Conservation (phyloP, 1,284 basidiomycete species). For the Volvariella surrecta region DNA sequence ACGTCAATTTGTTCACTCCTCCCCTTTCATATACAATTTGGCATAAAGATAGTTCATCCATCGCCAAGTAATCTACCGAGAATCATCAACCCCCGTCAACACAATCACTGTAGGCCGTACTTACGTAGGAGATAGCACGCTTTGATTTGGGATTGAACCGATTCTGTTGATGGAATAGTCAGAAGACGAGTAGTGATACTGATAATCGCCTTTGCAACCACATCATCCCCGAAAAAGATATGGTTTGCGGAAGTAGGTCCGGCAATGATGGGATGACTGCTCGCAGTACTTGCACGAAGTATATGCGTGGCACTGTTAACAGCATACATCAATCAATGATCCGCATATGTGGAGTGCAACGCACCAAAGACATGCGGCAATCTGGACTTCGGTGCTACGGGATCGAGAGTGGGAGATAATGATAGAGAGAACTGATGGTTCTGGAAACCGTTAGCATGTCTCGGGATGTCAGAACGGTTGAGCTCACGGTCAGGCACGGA, state of each 20-base stretch:
- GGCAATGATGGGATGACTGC: constrained; percentile 8
- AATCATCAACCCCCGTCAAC: not conserved
- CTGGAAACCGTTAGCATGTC: constrained; percentile 17
- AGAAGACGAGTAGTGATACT: constrained; percentile 56
- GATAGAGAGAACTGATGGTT: constrained; percentile 25
- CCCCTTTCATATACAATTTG: constrained; percentile 58
- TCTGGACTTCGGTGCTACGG: constrained; percentile 46
- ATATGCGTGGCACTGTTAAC: constrained; percentile 44
- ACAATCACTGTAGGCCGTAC: constrained; percentile 16
- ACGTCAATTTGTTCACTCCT: constrained; percentile 38
- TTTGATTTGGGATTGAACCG: constrained; percentile 35
- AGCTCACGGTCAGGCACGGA: constrained; percentile 7
- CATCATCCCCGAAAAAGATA: constrained; percentile 19
- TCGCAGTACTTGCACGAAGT: constrained; percentile 32
- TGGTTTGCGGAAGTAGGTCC: not conserved
- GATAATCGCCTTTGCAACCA: constrained; percentile 44
- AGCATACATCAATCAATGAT: constrained; percentile 1
- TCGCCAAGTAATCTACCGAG: constrained; percentile 55
- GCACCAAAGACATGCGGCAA: constrained; percentile 64
- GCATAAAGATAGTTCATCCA: constrained; percentile 62
- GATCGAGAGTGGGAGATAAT: constrained; percentile 46
- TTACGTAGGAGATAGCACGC: constrained; percentile 70
- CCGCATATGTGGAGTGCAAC: constrained; percentile 9
- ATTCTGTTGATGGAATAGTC: constrained; percentile 27
- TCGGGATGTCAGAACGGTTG: not conserved